Evolutionary conservation across 805 yeast species (phyloP).

Genomic region (Candida chauliodis): DNA sequence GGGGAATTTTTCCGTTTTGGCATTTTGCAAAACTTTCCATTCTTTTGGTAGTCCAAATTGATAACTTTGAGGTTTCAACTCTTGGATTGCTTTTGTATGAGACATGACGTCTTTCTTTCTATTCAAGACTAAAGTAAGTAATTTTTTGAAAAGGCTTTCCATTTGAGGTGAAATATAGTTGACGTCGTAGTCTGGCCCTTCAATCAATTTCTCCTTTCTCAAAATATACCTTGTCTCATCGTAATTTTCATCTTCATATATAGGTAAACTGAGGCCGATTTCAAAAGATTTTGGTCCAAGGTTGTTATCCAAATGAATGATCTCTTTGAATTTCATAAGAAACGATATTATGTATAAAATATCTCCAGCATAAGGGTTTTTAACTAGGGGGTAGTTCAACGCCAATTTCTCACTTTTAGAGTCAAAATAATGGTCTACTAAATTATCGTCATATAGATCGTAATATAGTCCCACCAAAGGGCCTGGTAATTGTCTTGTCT

Average conservation of each 20-base stretch:
- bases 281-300: slow-evolving; percentile 39
- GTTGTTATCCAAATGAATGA: slow-evolving; percentile 17
- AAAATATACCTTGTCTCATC: not conserved
- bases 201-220: slow-evolving; percentile 2
- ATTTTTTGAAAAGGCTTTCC: slow-evolving; percentile 28
- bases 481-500: slow-evolving; percentile 35
- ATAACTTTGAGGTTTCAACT: slow-evolving; percentile 25
- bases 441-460: slow-evolving; percentile 36
- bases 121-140: slow-evolving; percentile 34
- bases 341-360: slow-evolving; percentile 30
- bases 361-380: slow-evolving; percentile 28
- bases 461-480: slow-evolving; percentile 34
- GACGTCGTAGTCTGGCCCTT: slow-evolving; percentile 8
- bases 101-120: slow-evolving; percentile 29
- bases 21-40: slow-evolving; percentile 27
- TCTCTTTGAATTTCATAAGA: slow-evolving; percentile 26
- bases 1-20: slow-evolving; percentile 6
- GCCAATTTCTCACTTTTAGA: slow-evolving; percentile 26
- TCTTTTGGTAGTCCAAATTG: slow-evolving; percentile 35
- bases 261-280: slow-evolving; percentile 27
- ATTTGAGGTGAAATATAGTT: slow-evolving; percentile 24
- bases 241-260: not conserved
- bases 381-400: slow-evolving; percentile 28
- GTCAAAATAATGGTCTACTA: slow-evolving; percentile 14
- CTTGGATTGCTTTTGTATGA: slow-evolving; percentile 29